Evolutionary conservation across 2,329 filamentous ascomycete species (phyloP), one percentile per base, ranked within the genome.

Genomic region (Fusarium irregulare): DNA sequence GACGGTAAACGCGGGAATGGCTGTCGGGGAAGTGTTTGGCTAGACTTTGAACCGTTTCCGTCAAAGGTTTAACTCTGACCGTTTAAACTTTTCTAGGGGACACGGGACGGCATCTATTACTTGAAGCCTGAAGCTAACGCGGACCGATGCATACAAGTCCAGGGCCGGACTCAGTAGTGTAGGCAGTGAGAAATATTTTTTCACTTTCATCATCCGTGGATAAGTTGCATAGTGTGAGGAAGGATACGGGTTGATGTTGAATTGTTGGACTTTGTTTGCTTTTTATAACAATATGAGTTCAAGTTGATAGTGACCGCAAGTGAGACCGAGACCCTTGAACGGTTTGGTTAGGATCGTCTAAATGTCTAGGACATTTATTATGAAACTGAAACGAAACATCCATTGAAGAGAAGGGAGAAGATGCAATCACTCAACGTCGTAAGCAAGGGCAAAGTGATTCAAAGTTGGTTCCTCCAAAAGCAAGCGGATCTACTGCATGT

Each of bases 91-190:
- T 48, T 49, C n/a, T 23, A 20, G 51, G 61, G 61, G 56, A 56
- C 14, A 55, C 44, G 41, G 54, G 55, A 60, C 40, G 64, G 48
- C 46, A 47, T 53, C 37, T 64, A 42, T 53, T 58, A 46, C 25
- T 66, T 65, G 50, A 68, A 68, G 63, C 48, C 57, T 61, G 67
- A 64, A 71, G 64, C 68, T 71, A 72, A 58, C 11, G 41, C 68
- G 68, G 69, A 57, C 66, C 66, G 63, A 68, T 37, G 59, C 57
- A 48, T 60, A 54, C 42, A 46, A 62, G 47, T 53, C 11, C 25
- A 65, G 56, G 56, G 46, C 60, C 40, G 53, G 41, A 56, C 68
- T 70, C 21, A 34, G 48, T 34, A 51, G 32, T 41, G 23, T 28
- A 51, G 27, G 27, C 27, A 28, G 23, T 28, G 40, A 40, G 56